Conservation (phyloP, 2,329 filamentous ascomycete species). For the Neopestalotiopsis sp. region DNA sequence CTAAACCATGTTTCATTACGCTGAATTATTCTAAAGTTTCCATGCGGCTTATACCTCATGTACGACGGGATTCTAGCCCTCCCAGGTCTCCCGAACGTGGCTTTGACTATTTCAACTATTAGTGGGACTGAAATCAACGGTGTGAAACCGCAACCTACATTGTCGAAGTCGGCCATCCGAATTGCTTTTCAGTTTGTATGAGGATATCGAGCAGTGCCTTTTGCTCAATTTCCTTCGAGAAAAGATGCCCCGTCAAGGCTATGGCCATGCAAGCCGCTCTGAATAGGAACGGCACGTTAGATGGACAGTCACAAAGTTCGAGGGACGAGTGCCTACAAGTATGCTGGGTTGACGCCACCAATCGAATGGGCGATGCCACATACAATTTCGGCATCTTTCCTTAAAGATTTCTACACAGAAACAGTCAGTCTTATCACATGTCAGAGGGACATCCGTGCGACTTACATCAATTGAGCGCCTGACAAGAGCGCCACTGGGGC, state of each 20-base stretch:
- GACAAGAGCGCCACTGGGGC: slow-evolving; percentile 23
- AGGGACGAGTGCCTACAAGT: slow-evolving; percentile 23
- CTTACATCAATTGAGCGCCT: slow-evolving; percentile 19
- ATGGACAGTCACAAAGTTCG: background rate
- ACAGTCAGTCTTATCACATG: background rate
- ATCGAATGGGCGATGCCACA: slow-evolving; percentile 31
- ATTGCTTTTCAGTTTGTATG: slow-evolving; percentile 33
- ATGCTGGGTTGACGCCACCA: slow-evolving; percentile 28
- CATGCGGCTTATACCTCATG: background rate
- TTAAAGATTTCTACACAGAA: slow-evolving; percentile 25
- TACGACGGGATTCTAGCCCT: background rate
- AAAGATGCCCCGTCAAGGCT: slow-evolving; percentile 41
- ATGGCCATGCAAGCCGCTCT: slow-evolving; percentile 32
- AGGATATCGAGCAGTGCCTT: slow-evolving; percentile 39
- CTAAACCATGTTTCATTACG: background rate
- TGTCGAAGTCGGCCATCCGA: slow-evolving; percentile 23
- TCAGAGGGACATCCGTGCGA: slow-evolving; percentile 6
- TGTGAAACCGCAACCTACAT: background rate
- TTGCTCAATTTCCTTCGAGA: slow-evolving; percentile 35
- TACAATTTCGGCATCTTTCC: slow-evolving; percentile 31
- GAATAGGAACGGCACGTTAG: background rate
- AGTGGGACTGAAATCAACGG: background rate
- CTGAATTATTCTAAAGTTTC: background rate
- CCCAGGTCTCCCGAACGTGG: slow-evolving; percentile 3
- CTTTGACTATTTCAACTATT: background rate